Percentiles rank a stretch among this genome's conserved stretches.
phyloP scores from a whole-genome alignment of 441 rosid genomes.

The Populus tomentosa region DNA sequence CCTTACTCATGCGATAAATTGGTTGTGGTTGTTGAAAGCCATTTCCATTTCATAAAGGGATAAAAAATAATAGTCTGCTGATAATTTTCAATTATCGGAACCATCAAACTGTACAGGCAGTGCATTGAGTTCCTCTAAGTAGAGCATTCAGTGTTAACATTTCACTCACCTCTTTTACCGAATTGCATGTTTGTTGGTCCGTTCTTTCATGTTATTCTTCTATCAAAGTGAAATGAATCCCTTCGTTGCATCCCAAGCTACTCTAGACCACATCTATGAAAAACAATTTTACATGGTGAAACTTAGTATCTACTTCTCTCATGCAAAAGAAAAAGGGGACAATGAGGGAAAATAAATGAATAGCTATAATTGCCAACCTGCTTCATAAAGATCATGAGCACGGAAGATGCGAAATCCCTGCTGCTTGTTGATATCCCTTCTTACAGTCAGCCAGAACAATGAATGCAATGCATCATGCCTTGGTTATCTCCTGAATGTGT shows the following conservation, averaged over 20 bases:
- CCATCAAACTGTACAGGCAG: not conserved
- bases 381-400: not conserved
- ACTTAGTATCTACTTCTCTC: not conserved
- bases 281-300: not conserved
- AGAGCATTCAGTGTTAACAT: not conserved
- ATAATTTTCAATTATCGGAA: not conserved
- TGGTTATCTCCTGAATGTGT: conserved; percentile 66
- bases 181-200: conserved; percentile 3
- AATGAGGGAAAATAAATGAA: not conserved
- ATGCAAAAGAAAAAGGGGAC: not conserved
- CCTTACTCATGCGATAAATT: too few species aligned
- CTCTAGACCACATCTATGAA: conserved; percentile 13
- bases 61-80: not conserved
- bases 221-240: conserved; percentile 2
- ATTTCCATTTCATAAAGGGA: not conserved
- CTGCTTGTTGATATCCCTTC: conserved; percentile 16
- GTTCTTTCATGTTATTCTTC: conserved; percentile 3
- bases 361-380: conserved; percentile 13
- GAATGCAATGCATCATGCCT: conserved; percentile 25
- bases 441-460: conserved; percentile 13
- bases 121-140: not conserved
- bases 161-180: conserved; percentile 16
- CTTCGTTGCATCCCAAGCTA: conserved; percentile 10
- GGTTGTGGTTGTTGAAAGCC: too few species aligned
- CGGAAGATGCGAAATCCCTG: not conserved